These are phyloP conservation scores for Fraxinus pennsylvanica DNA, from an alignment of 257 asterid species.

Conservation along the genomic window DNA sequence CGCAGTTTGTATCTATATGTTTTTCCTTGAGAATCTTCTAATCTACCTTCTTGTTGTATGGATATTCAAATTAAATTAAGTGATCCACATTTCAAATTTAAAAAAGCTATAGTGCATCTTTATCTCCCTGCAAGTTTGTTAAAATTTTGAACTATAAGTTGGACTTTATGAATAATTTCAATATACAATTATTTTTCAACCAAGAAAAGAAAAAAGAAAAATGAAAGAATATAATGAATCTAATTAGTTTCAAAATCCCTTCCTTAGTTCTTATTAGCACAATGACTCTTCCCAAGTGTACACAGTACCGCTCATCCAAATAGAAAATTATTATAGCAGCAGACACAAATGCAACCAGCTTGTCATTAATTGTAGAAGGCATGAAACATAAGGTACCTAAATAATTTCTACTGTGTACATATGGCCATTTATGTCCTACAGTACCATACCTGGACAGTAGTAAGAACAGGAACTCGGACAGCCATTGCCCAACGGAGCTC, in stretches of 20 bases:
- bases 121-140: background rate
- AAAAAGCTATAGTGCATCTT: background rate
- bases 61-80: no score
- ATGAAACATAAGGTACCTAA: background rate
- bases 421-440: background rate
- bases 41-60: background rate
- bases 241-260: background rate
- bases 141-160: background rate
- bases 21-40: background rate
- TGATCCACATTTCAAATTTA: background rate
- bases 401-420: background rate
- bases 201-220: background rate
- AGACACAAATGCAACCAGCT: background rate
- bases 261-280: conserved; percentile 5
- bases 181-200: background rate
- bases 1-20: background rate
- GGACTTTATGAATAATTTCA: background rate
- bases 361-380: background rate
- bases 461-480: conserved; percentile 91
- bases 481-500: conserved; percentile 98
- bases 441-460: conserved; percentile 70
- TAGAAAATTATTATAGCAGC: background rate
- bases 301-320: background rate
- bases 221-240: conserved; percentile 7
- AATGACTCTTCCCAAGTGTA: conserved; percentile 12